Evolutionary conservation across 2,329 filamentous ascomycete species (phyloP), one percentile per base, ranked within the genome.

Genomic region (Blumeria graminis): DNA sequence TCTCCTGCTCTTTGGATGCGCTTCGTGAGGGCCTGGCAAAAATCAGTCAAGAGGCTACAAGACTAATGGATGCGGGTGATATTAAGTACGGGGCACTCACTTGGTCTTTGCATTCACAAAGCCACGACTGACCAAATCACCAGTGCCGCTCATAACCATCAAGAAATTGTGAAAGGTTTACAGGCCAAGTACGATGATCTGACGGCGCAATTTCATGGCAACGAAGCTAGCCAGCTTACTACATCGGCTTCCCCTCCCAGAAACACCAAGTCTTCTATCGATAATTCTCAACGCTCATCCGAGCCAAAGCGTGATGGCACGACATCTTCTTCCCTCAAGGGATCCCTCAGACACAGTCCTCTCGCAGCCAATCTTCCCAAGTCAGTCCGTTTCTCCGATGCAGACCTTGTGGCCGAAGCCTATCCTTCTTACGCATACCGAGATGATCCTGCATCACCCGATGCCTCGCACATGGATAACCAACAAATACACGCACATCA

Each of bases 401-500:
- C 76, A 13, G 73, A 76, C 52, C 56, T 62, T 46, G 74, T 80
- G 61, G 72, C 76, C 34, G 67, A 72, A 55, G 74, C 81, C 61
- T 71, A 74, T 13, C 72, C 76, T 13, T 72, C 85, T 55, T 81
- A 84, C 65, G 78, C 68, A 35, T 90, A 90, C 69, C 77, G 78
- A 59, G 85, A 90, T 66, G 77, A 87, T 62, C 82, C 82, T 0
- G 61, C 57, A 13, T 60, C 60, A n/a, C 63, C 61, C 22, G 66
- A 66, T 61, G 64, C 65, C 62, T 66, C 61, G 64, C 70, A 58
- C 70, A 73, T 94, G 65, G 75, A 76, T 66, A 96, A 96, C 69
- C 74, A 82, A 67, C 87, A 95, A 69, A 82, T 96, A 61, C 85
- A 95, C 70, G 74, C 76, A 22, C 89, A 93, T 69, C 92, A 98